phyloP scores from a whole-genome alignment of 495 filamentous ascomycete genomes.

The Neurospora discreta region DNA sequence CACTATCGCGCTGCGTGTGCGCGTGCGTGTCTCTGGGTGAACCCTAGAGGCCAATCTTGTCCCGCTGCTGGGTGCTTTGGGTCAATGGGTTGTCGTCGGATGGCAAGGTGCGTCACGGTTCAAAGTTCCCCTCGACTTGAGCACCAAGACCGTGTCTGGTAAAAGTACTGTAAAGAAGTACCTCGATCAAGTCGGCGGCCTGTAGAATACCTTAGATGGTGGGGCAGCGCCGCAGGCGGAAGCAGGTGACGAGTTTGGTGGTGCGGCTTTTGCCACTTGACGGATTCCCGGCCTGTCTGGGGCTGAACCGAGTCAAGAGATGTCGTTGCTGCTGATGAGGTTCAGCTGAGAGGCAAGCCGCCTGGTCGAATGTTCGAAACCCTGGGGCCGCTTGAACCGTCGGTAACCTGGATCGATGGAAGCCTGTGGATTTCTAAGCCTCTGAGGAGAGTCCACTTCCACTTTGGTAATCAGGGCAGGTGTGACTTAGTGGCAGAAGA shows the following conservation, averaged over 20 bases:
- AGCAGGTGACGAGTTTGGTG: slow-evolving; percentile 14
- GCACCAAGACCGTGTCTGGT: not conserved
- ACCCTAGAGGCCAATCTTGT: not conserved
- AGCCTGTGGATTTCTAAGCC: not conserved
- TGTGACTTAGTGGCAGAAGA: not conserved
- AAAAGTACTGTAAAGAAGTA: not conserved
- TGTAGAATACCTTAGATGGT: slow-evolving; percentile 1
- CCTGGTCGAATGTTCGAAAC: not conserved
- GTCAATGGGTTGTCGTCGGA: not conserved
- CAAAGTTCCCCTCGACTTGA: not conserved
- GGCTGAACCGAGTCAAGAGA: slow-evolving; percentile 5
- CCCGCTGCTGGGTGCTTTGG: not conserved
- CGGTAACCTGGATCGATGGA: not conserved
- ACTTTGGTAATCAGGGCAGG: not conserved
- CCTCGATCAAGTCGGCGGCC: not conserved
- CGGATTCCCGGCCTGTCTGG: not conserved
- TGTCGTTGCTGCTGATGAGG: not conserved
- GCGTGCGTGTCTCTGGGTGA: not conserved
- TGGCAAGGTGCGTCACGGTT: not conserved
- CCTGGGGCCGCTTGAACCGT: not conserved
- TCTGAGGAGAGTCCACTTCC: not conserved
- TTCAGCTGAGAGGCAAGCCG: not conserved
- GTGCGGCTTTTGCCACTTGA: slow-evolving; percentile 11
- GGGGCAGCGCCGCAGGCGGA: slow-evolving; percentile 3
- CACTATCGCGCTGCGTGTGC: not conserved